Percentiles rank a stretch among this genome's conserved stretches.
phyloP scores from a whole-genome alignment of 768 basidiomycete genomes.

The Calocera viscosa region DNA sequence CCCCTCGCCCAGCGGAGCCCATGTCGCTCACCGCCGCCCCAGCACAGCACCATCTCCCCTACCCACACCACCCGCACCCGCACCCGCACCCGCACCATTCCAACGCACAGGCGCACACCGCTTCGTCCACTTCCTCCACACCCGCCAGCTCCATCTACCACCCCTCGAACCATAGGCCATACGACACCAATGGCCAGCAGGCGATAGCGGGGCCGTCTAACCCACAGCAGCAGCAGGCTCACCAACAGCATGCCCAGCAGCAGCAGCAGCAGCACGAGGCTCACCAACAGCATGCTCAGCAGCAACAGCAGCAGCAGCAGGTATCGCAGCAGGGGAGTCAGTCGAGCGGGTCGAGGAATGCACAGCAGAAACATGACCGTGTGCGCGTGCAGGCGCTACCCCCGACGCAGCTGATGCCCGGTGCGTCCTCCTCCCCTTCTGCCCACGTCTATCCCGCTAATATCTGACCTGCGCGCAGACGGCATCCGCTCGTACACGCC shows the following conservation, averaged over 20 bases:
- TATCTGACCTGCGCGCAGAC: slow-evolving; percentile 33
- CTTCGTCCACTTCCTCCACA: not conserved
- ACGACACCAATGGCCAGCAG: not conserved
- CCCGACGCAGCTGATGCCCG: not conserved
- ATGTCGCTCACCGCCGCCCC: not conserved
- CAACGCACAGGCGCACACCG: not conserved
- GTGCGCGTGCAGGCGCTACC: slow-evolving; percentile 10
- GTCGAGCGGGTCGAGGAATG: not conserved
- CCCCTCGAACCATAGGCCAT: not conserved
- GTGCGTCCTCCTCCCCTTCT: slow-evolving; percentile 14
- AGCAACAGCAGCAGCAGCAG: not conserved
- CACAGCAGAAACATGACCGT: not conserved
- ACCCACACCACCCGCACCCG: not conserved
- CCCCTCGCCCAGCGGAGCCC: not conserved
- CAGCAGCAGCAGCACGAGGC: not conserved
- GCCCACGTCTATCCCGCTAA: slow-evolving; percentile 6
- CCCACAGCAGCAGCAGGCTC: slow-evolving; percentile 3
- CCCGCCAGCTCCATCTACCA: not conserved
- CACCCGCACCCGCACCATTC: not conserved
- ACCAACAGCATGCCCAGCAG: slow-evolving; percentile 8
- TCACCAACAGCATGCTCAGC: slow-evolving; percentile 4
- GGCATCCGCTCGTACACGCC: slow-evolving; percentile 84
- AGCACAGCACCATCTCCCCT: not conserved
- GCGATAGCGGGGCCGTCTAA: not conserved
- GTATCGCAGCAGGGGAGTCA: not conserved